A percentile compares a stretch with the other conserved stretches of the same genome.
These are phyloP conservation scores for Fusarium poae DNA, from an alignment of 2,329 filamentous ascomycete species.

Conservation along the genomic window DNA sequence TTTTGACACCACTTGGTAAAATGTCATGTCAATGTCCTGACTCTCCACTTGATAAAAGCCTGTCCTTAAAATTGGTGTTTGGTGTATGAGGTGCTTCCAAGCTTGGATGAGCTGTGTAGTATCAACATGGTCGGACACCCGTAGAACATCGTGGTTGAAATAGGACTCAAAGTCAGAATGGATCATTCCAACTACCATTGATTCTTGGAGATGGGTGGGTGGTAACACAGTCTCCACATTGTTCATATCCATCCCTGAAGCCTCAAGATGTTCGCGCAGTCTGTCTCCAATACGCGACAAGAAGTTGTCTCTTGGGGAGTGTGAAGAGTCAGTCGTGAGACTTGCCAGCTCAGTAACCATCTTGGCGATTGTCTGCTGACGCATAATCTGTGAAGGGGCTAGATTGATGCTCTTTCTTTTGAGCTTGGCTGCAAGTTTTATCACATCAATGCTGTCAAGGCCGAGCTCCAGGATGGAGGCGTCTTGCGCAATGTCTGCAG, in stretches of 20 bases:
- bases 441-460: conserved; percentile 91
- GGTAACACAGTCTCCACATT: conserved; percentile 74
- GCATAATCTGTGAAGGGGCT: conserved; percentile 82
- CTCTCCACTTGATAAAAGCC: conserved; percentile 76
- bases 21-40: conserved; percentile 64
- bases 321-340: neutral
- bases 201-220: conserved; percentile 86
- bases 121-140: conserved; percentile 68
- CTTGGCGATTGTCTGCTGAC: conserved; percentile 73
- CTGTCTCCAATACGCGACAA: conserved; percentile 47
- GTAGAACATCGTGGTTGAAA: conserved; percentile 85
- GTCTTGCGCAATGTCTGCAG: conserved; percentile 64
- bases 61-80: conserved; percentile 80
- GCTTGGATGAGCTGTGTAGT: conserved; percentile 68
- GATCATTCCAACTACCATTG: conserved; percentile 86
- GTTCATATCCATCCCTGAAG: conserved; percentile 52
- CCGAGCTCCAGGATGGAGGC: conserved; percentile 84
- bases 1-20: conserved; percentile 63
- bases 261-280: conserved; percentile 57
- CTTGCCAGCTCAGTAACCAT: conserved; percentile 58
- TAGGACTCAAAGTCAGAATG: conserved; percentile 80
- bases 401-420: conserved; percentile 71
- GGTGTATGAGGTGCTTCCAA: conserved; percentile 70
- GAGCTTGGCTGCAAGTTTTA: conserved; percentile 82
- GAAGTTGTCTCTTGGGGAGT: neutral